Evolutionary conservation across 352 stramenopile genomes (phyloP), one percentile per base, ranked within the genome.

Genomic region (Phytophthora idaei): DNA sequence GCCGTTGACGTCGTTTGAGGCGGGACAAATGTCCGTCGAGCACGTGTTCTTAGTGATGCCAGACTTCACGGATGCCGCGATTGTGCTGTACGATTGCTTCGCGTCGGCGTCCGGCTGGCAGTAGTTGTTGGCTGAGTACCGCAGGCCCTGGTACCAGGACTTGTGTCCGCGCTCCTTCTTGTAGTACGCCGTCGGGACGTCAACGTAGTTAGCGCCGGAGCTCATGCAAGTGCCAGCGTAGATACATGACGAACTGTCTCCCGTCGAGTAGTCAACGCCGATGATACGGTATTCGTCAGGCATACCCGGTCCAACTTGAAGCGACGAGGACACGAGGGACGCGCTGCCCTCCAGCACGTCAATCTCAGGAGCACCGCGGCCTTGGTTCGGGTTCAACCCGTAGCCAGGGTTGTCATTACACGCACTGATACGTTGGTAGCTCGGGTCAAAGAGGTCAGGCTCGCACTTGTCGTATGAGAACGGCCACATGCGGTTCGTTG

Each of bases 401-500:
- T 86, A 98, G 52, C 98, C 94, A 34, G 95, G 93, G 50, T 85
- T 77, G 11, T 74, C 61, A 45, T 98, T 92, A 63, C 97, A 99
- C 1, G 89, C 95, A 36, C 74, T 96, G 51, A 94, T 94, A 11
- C 82, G 80, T 52, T 94, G 86, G 57, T 89, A 83, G 12, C 31
- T 70, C 2, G 76, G 60, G 7, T 75, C 74, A 36, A 92, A 88
- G 0, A 83, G 50, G 2, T 79, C 69, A 0, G 73, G 66, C 57
- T 98, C 84, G 57, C 97, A 99, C 39, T 78, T 77, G 58, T 98
- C 72, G 68, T 98, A 99, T 31, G 87, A 98, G 81, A 94, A 99
- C 1, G 97, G 97, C 97, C 97, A 99, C 65, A 99, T 94, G 59
- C 95, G 94, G 57, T 97, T 96, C 14, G 93, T 98, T 1, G 89